Base-by-base conservation (phyloP, 2,329 filamentous ascomycete species). In the Clonostachys chloroleuca region DNA sequence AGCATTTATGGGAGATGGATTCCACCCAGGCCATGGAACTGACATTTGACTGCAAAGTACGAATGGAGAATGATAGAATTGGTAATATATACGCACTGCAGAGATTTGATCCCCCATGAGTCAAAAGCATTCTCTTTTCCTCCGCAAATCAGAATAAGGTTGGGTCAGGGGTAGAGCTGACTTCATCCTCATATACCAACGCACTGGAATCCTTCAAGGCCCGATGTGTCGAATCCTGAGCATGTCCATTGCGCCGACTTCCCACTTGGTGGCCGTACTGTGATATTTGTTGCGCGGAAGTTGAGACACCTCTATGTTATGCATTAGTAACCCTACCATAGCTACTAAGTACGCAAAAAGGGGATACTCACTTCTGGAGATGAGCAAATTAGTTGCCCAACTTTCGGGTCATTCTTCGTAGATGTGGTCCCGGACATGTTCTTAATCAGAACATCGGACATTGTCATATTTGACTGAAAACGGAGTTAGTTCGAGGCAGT, bases 351-450 rank as follows among this genome's bases (percentile, higher is more conserved):
- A 30, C 24, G 9, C 24, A 17, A 36, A 16, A 43, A 12, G 2
- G 4, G 14, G 18, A 24, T 30, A 39, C 59, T 53, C 48, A 61
- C 59, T 33, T 61, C 59, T 5, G 51, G 42, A 2, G 58, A 55
- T 45, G 60, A 62, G 44, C 60, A 63, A 12, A 63, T 52, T 1
- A 63, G 47, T 3, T 51, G 49, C 16, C 60, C 60, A 2, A 59
- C 60, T 42, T 56, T 50, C 0, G 60, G 60, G 16, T 63, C 60
- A 9, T 51, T 56, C 39, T 60, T 62, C 18, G 49, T 55, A 0
- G 60, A 63, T 1, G 52, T 54, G 1, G 54, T 59, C 14, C 60
- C 60, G 51, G 56, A 61, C n/a, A 59, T 55, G 48, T 58, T 49
- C 35, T 56, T 57, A 37, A 59, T 55, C 0, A 51, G 36, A 42